Conservation (phyloP, 192 early-diverging fungal species). For the Funneliformis mosseae region DNA sequence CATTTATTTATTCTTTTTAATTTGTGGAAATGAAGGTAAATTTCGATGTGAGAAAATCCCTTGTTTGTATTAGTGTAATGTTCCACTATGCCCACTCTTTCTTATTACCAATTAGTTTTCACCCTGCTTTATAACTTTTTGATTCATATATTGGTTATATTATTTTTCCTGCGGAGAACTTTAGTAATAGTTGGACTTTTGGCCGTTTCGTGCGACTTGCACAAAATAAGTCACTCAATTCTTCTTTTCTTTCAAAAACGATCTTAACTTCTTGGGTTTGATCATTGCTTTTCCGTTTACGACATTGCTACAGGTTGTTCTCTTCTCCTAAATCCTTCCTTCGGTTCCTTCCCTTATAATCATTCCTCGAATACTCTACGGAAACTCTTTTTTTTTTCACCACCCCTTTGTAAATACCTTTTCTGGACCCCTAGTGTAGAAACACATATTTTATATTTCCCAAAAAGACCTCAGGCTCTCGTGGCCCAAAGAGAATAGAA, state of each 20-base stretch:
- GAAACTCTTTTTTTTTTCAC: constrained; percentile 16
- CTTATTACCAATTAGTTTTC: neutral
- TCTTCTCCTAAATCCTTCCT: constrained; percentile 17
- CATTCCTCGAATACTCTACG: constrained; percentile 6
- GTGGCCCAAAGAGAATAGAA: constrained; percentile 13
- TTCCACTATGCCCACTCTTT: neutral
- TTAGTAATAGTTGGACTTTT: constrained; percentile 13
- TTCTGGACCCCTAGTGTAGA: constrained; percentile 14
- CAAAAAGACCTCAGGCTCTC: constrained; percentile 19
- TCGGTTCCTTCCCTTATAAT: constrained; percentile 9
- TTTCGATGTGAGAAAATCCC: constrained; percentile 10
- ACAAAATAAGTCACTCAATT: constrained; percentile 26
- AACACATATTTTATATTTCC: constrained; percentile 12
- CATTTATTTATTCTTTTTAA: neutral
- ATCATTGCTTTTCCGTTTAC: constrained; percentile 15
- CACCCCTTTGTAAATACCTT: constrained; percentile 21
- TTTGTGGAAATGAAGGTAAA: neutral
- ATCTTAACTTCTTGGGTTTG: constrained; percentile 2
- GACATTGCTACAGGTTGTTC: constrained; percentile 25
- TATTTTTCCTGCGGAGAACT: constrained; percentile 8
- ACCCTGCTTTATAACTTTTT: neutral
- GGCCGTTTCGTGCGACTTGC: constrained; percentile 20
- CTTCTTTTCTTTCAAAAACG: constrained; percentile 24
- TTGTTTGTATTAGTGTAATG: constrained; percentile 18
- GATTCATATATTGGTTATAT: neutral